phyloP scores from a whole-genome alignment of 495 filamentous ascomycete species.

The Friedmanniomyces simplex region DNA sequence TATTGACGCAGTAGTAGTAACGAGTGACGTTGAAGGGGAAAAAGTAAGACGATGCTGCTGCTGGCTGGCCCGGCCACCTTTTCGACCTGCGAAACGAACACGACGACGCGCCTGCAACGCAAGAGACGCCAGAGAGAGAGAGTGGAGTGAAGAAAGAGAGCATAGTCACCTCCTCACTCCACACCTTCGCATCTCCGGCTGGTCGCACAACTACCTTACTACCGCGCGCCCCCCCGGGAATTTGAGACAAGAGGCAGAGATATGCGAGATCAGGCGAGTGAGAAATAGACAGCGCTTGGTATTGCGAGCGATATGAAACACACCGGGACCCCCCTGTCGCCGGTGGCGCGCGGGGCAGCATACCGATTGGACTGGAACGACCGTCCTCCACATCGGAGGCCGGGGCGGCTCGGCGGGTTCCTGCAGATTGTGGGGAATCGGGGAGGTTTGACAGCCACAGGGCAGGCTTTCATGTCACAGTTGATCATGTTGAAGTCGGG shows the following conservation, averaged over 20 bases:
- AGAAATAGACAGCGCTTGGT: background rate
- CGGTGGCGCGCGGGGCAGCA: too few species aligned
- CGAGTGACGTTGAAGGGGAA: background rate
- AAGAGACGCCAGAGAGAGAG: background rate
- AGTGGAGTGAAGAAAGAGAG: background rate
- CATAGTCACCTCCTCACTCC: background rate
- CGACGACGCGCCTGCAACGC: background rate
- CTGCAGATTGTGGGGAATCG: too few species aligned
- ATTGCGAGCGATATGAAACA: constrained; percentile 3
- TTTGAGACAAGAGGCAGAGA: background rate
- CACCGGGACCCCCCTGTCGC: background rate
- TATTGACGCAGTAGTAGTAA: background rate
- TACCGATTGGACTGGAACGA: too few species aligned
- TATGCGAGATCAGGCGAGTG: constrained; percentile 4
- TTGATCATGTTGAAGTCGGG: too few species aligned
- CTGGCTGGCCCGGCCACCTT: background rate
- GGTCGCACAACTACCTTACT: too few species aligned
- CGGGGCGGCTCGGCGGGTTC: too few species aligned
- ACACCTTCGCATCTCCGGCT: too few species aligned
- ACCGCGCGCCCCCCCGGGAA: too few species aligned
- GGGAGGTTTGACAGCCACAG: too few species aligned
- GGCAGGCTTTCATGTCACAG: too few species aligned
- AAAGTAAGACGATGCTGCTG: background rate
- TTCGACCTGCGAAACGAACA: background rate
- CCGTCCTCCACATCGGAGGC: too few species aligned